Evolutionary conservation across 306 rosid genomes (phyloP), one percentile per base, ranked within the genome.

Genomic region (Alnus rubra): DNA sequence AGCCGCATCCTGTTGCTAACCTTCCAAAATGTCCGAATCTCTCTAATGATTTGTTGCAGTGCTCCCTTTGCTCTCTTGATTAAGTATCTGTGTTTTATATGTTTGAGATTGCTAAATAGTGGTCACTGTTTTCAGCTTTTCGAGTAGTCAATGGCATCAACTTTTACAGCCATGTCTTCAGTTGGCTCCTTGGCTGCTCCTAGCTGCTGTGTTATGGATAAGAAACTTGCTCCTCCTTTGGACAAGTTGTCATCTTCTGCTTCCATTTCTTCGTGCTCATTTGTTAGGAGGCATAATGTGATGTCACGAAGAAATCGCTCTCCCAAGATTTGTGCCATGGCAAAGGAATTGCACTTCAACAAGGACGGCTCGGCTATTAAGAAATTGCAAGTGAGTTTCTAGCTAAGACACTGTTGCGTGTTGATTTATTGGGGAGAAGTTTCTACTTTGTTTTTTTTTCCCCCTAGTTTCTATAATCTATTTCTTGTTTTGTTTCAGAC

Each of bases 361-460:
- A 92, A 90, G 84, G 99, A 96, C 47, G 99, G 99, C 13, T 81
- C 96, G 0, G 91, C 99, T 75, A 93, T 96, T n/a, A 96, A 86
- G 87, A 96, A 84, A 64, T 85, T 96, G 4, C 99, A 96, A 45
- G 95, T 85, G 60, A 69, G 82, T 50, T 56, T 48, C n/a, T 55
- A 9, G 45, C 44, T 52, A 8, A 28, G 71, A 71, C 15, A 2
- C 10, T 7, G 30, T 13, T 13, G 8, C 14, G 14, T 13, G 1
- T 76, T 51, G 10, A 30, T 14, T 56, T 13, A 7, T 30, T 16
- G 31, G 2, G 8, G 53, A 7, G 63, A 8, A 48, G 56, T 65
- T 77, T 67, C 7, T 16, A 1, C 19, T 52, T 49, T 5, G 3
- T 18, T 6, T 64, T 28, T 28, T 23, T 23, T 23, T 23, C 35